These are phyloP conservation scores for Cercis canadensis DNA, from an alignment of 306 rosid genomes.

Conservation along the genomic window DNA sequence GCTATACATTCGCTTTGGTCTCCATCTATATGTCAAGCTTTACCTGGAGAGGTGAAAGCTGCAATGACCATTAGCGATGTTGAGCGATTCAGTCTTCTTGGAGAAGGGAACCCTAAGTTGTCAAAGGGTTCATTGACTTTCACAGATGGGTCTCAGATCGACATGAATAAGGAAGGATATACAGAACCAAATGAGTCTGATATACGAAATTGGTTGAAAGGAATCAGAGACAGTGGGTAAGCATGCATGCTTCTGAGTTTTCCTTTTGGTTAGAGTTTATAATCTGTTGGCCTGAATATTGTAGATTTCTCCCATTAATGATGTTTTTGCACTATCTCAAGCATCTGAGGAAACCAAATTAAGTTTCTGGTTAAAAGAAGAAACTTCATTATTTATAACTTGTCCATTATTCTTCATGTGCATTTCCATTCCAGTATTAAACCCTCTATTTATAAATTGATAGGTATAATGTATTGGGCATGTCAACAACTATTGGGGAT, in stretches of 20 bases:
- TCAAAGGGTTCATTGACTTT: conserved; percentile 55
- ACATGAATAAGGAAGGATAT: conserved; percentile 65
- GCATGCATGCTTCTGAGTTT: conserved; percentile 36
- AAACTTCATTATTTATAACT: conserved; percentile 30
- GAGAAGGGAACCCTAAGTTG: conserved; percentile 84
- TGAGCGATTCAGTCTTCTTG: conserved; percentile 86
- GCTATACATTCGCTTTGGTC: conserved; percentile 90
- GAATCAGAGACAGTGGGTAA: conserved; percentile 96
- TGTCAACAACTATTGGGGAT: conserved; percentile 86
- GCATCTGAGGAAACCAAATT: conserved; percentile 18
- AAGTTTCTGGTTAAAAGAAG: conserved; percentile 29
- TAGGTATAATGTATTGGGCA: conserved; percentile 91
- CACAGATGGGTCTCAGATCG: conserved; percentile 59
- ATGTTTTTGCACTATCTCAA: conserved; percentile 13
- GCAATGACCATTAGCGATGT: conserved; percentile 85
- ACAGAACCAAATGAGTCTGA: conserved; percentile 73
- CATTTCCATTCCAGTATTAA: conserved; percentile 31
- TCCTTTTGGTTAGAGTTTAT: conserved; percentile 15
- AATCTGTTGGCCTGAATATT: conserved; percentile 2
- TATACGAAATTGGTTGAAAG: conserved; percentile 91
- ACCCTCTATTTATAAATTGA: conserved; percentile 37
- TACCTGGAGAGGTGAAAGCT: conserved; percentile 82
- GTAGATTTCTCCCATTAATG: conserved; percentile 12
- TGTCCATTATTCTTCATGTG: conserved; percentile 24
- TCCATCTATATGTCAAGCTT: conserved; percentile 66